Conservation (phyloP, 257 asterid genomes). For the Paulownia fortunei region DNA sequence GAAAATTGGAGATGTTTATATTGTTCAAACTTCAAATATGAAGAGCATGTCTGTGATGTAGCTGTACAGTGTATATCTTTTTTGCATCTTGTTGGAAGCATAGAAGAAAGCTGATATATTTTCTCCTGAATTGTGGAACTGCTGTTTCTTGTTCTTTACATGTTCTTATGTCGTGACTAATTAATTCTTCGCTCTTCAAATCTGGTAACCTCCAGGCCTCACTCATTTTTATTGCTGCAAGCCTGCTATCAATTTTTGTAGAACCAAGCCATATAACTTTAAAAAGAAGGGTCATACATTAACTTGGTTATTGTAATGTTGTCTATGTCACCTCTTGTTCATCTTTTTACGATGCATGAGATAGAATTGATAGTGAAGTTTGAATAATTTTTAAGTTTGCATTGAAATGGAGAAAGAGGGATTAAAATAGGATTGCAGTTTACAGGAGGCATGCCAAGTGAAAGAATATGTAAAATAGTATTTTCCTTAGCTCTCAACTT, state of each 20-base stretch:
- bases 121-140: not conserved
- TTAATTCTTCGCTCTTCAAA: too few species aligned
- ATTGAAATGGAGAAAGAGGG: not conserved
- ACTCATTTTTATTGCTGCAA: too few species aligned
- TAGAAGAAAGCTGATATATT: not conserved
- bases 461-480: too few species aligned
- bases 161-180: too few species aligned
- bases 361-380: not conserved
- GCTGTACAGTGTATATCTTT: not conserved
- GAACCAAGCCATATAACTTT: too few species aligned
- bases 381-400: not conserved
- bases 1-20: not conserved
- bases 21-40: not conserved
- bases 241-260: too few species aligned
- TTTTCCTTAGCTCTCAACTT: too few species aligned
- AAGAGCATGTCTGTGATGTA: not conserved
- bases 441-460: not conserved
- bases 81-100: not conserved
- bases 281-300: too few species aligned
- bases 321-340: too few species aligned
- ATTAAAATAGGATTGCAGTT: not conserved
- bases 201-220: too few species aligned
- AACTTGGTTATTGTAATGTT: too few species aligned
- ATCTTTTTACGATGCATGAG: too few species aligned
- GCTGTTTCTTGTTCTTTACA: not conserved